Evolutionary conservation across 2,329 filamentous ascomycete species (phyloP), one percentile per base, ranked within the genome.

Genomic region (Aspergillus aculeatinus): DNA sequence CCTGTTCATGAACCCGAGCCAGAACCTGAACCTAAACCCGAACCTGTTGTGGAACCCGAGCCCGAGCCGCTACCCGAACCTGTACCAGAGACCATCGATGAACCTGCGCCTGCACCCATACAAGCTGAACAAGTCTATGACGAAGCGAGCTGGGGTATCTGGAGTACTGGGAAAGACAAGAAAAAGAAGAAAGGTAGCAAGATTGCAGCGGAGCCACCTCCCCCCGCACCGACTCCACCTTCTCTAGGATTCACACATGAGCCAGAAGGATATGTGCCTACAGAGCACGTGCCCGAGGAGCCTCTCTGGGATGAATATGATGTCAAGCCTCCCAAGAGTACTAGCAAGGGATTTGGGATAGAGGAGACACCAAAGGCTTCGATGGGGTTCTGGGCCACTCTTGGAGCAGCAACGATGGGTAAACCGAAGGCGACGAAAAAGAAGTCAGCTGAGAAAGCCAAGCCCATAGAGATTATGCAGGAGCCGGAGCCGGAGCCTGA

Each of bases 151-250:
- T 76, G 73, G 74, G 71, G 67, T 21, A 67, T 74, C 35, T 79
- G 75, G 76, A 74, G 66, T 2, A 49, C 68, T 7, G 66, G 70
- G 4, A 80, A 79, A 48, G 74, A 76, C 25, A 85, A 83, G 67
- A 84, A 82, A 65, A 75, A 76, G 65, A 72, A 72, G 1, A 82
- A 80, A 64, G 85, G 81, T 68, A 74, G 69, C 57, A 82, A 76
- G 63, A 70, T 73, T 53, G 63, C 76, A 51, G 70, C 74, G 56
- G 77, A 78, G 33, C 77, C 78, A 54, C 80, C 80, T 33, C 80
- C 80, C 39, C 79, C 79, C 19, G 80, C 78, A 23, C 80, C 80
- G 2, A 80, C 78, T 35, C 79, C 80, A 49, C 80, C 80, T 48
- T 73, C 77, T 51, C 72, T 80, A 61, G 79, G 77, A 21, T 65